Conservation (phyloP, 2,329 filamentous ascomycete species). For the Aspergillus arachidicola region DNA sequence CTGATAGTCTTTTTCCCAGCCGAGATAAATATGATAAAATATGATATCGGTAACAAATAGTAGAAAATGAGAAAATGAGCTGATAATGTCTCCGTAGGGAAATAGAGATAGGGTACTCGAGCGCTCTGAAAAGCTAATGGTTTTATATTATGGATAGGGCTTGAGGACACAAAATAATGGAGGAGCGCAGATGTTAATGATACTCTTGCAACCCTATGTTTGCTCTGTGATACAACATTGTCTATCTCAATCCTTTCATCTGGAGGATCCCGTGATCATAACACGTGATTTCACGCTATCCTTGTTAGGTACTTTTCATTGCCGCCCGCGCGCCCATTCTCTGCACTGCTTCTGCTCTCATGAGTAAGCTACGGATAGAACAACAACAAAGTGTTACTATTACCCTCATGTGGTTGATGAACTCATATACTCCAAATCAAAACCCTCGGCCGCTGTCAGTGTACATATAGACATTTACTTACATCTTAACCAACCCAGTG, state of each 20-base stretch:
- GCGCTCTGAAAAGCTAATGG: not conserved
- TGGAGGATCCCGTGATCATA: slow-evolving; percentile 9
- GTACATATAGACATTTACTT: too few relatives aligned
- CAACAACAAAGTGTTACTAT: too few relatives aligned
- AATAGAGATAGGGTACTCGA: not conserved
- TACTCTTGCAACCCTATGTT: not conserved
- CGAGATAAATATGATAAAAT: not conserved
- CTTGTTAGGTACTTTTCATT: slow-evolving; percentile 5
- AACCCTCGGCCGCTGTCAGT: too few relatives aligned
- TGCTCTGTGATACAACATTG: not conserved
- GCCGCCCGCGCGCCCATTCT: too few relatives aligned
- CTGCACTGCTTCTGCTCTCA: too few relatives aligned
- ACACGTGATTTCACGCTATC: slow-evolving; percentile 9
- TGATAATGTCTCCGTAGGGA: not conserved
- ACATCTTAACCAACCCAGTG: too few relatives aligned
- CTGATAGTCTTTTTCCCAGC: not conserved
- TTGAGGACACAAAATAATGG: not conserved
- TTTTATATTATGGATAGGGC: not conserved
- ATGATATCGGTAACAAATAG: not conserved
- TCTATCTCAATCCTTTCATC: not conserved
- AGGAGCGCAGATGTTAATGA: not conserved
- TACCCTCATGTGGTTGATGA: too few relatives aligned
- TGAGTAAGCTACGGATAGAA: too few relatives aligned
- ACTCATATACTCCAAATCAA: too few relatives aligned
- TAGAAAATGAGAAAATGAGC: not conserved